These are phyloP conservation scores for Bruguiera gymnorhiza DNA, from an alignment of 345 rosid species.

Conservation along the genomic window DNA sequence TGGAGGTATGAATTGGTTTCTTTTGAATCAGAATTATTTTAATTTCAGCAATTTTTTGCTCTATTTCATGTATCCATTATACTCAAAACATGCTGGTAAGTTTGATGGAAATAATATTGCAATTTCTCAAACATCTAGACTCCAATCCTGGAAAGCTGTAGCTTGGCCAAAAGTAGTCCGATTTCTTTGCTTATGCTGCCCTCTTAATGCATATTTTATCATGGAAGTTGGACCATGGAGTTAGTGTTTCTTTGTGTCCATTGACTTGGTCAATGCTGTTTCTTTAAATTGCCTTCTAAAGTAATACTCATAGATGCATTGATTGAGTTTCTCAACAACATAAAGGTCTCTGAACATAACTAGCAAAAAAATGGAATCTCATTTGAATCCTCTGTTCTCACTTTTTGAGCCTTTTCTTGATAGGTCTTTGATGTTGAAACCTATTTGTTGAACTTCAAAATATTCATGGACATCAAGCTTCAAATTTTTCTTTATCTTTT, in stretches of 20 bases:
- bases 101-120: neutral
- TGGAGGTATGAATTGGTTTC: constrained; percentile 66
- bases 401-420: neutral
- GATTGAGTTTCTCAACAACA: too few relatives aligned
- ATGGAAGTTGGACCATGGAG: too few relatives aligned
- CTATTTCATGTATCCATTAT: neutral
- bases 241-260: too few relatives aligned
- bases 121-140: neutral
- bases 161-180: neutral
- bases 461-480: neutral
- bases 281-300: too few relatives aligned
- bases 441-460: neutral
- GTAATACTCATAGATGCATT: too few relatives aligned
- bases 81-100: neutral
- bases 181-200: too few relatives aligned
- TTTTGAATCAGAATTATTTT: constrained; percentile 5
- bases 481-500: neutral
- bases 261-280: too few relatives aligned
- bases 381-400: too few relatives aligned
- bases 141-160: neutral
- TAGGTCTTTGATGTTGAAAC: neutral
- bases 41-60: neutral
- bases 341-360: too few relatives aligned
- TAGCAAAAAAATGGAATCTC: too few relatives aligned
- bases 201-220: too few relatives aligned